Base-by-base conservation (phyloP, 2,329 filamentous ascomycete species). In the Arthroderma sp. region DNA sequence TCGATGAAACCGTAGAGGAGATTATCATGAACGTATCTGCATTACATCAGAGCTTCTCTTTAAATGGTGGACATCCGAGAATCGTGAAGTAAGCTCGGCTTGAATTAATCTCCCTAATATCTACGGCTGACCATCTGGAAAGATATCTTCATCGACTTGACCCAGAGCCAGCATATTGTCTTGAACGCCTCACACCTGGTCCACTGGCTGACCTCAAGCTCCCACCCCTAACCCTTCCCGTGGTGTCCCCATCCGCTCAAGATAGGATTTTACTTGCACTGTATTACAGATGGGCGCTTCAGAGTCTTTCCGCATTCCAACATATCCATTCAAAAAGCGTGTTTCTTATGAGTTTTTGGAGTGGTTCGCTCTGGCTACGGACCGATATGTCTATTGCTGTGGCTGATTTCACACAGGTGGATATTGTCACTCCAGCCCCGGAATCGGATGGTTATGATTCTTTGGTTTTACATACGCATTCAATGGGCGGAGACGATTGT, bases 281-380 rank as follows among this genome's bases (percentile, higher is more conserved):
- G 42, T 42, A 34, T 22, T 46, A 37, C 36, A 34, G 42, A 15
- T 44, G 42, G 42, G 42, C 42, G 7, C 42, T 44, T 33, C 42
- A 44, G 36, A 44, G 34, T 5, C 42, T 44, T 30, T 44, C 42
- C 10, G 42, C 42, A n/a, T 27, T 44, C 30, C 42, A 38, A n/a
- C 38, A 29, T 34, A 44, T 44, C 7, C 33, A 44, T 32, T 29
- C 33, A 9, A 32, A 38, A 29, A 38, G 10, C 5, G 10, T 44
- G 9, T 39, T 29, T 44, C 36, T 44, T 32, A 30, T 28, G 8
- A 22, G n/a, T 11, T 32, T 43, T 27, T 11, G 41, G 15, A 29
- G 29, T 5, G 11, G 7, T 22, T 29, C 11, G 29, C 38, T 38
- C 42, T 44, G 42, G 42, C 7, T 44, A 28, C 42, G 42, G 28